A percentile compares a stretch with the other conserved stretches of the same genome.
These are phyloP conservation scores for Jackrogersella multiformis DNA, from an alignment of 495 filamentous ascomycete genomes.

Conservation along the genomic window DNA sequence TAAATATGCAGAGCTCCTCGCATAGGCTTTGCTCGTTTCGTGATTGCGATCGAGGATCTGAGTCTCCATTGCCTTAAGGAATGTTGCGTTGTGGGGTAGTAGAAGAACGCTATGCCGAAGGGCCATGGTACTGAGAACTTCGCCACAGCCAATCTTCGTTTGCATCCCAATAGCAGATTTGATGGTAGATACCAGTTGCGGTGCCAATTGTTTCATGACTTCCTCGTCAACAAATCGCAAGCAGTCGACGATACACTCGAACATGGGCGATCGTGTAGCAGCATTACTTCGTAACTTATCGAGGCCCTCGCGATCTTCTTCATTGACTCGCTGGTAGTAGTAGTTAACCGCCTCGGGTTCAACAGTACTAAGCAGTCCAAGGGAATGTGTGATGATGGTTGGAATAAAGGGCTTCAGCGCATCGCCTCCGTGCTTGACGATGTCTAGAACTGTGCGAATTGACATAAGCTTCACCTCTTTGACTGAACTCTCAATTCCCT, in stretches of 20 bases:
- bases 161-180: slow-evolving; percentile 89
- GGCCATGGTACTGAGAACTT: slow-evolving; percentile 85
- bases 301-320: slow-evolving; percentile 85
- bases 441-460: slow-evolving; percentile 79
- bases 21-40: slow-evolving; percentile 86
- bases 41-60: slow-evolving; percentile 89
- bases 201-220: slow-evolving; percentile 77
- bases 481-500: slow-evolving; percentile 85
- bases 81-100: slow-evolving; percentile 76
- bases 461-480: slow-evolving; percentile 82
- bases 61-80: slow-evolving; percentile 79
- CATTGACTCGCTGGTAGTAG: slow-evolving; percentile 85
- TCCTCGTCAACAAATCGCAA: slow-evolving; percentile 82
- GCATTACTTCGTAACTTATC: slow-evolving; percentile 83
- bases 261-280: slow-evolving; percentile 86
- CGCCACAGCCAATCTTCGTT: slow-evolving; percentile 88
- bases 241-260: slow-evolving; percentile 91
- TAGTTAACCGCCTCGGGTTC: slow-evolving; percentile 91
- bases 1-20: slow-evolving; percentile 84
- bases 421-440: slow-evolving; percentile 84
- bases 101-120: slow-evolving; percentile 79
- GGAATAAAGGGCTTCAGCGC: slow-evolving; percentile 82
- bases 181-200: slow-evolving; percentile 76
- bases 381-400: slow-evolving; percentile 78
- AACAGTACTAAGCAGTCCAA: slow-evolving; percentile 82